Conservation (phyloP, 2,329 filamentous ascomycete genomes). For the Talaromyces sp. region DNA sequence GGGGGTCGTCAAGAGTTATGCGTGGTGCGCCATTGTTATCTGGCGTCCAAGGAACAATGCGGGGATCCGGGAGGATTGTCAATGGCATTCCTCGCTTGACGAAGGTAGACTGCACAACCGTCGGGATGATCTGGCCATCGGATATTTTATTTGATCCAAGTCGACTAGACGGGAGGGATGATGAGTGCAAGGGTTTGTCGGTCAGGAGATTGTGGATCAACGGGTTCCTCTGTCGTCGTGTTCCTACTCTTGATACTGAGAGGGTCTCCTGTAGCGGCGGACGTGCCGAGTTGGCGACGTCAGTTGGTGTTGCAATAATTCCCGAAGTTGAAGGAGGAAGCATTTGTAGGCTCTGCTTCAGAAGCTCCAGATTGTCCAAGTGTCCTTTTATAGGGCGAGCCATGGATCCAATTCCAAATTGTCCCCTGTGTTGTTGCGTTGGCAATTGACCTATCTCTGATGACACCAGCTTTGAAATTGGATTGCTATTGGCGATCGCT, state of each 20-base stretch:
- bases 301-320: conserved; percentile 78
- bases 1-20: conserved; percentile 70
- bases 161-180: conserved; percentile 73
- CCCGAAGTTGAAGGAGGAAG: conserved; percentile 81
- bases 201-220: conserved; percentile 94
- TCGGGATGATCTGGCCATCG: conserved; percentile 27
- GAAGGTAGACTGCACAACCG: conserved; percentile 64
- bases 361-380: conserved; percentile 68
- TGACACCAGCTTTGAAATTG: conserved; percentile 40
- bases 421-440: conserved; percentile 13
- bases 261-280: conserved; percentile 19
- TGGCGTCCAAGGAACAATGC: conserved; percentile 61
- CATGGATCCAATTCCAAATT: conserved; percentile 11
- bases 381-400: conserved; percentile 40
- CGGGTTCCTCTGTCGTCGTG: conserved; percentile 67
- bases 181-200: conserved; percentile 87
- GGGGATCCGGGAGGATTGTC: conserved; percentile 71
- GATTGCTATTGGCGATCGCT: conserved; percentile 31
- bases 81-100: conserved; percentile 89
- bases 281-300: conserved; percentile 62
- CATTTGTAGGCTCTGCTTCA: conserved; percentile 64
- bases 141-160: conserved; percentile 40
- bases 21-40: conserved; percentile 52
- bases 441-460: conserved; percentile 21
- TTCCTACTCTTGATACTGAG: conserved; percentile 46